Conservation (phyloP, 2,329 filamentous ascomycete genomes). For the Alternaria atra region DNA sequence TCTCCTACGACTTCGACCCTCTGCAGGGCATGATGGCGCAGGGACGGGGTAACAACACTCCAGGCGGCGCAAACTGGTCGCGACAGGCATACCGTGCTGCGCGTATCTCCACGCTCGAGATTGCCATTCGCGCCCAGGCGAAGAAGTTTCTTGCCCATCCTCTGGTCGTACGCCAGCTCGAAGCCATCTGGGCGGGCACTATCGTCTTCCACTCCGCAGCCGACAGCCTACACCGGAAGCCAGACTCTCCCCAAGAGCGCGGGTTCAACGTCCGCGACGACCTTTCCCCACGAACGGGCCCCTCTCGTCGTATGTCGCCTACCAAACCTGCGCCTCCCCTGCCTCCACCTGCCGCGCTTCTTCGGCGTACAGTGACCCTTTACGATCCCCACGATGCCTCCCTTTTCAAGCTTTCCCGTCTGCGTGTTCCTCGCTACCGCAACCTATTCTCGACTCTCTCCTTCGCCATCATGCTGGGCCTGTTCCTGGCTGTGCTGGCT, state of each 20-base stretch:
- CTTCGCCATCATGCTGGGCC: constrained; percentile 80
- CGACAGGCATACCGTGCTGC: constrained; percentile 62
- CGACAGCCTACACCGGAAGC: constrained; percentile 79
- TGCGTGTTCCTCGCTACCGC: constrained; percentile 90
- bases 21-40: constrained; percentile 77
- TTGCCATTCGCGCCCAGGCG: constrained; percentile 90
- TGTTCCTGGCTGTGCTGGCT: constrained; percentile 84
- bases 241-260: constrained; percentile 45
- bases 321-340: constrained; percentile 37
- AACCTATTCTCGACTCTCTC: constrained; percentile 90
- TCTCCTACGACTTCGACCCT: constrained; percentile 95
- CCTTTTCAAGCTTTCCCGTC: constrained; percentile 86
- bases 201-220: constrained; percentile 93
- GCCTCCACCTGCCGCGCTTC: constrained; percentile 48
- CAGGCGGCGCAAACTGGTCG: constrained; percentile 36
- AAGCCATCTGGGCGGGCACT: constrained; percentile 95
- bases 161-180: constrained; percentile 90
- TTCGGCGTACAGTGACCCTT: constrained; percentile 79
- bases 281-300: constrained; percentile 42
- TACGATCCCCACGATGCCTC: constrained; percentile 93
- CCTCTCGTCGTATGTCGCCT: constrained; percentile 40
- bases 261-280: constrained; percentile 33
- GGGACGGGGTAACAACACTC: constrained; percentile 39
- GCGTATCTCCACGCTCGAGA: constrained; percentile 87
- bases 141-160: constrained; percentile 94